phyloP scores from a whole-genome alignment of 208 protist species.

The Trypanosomatidae sp. region DNA sequence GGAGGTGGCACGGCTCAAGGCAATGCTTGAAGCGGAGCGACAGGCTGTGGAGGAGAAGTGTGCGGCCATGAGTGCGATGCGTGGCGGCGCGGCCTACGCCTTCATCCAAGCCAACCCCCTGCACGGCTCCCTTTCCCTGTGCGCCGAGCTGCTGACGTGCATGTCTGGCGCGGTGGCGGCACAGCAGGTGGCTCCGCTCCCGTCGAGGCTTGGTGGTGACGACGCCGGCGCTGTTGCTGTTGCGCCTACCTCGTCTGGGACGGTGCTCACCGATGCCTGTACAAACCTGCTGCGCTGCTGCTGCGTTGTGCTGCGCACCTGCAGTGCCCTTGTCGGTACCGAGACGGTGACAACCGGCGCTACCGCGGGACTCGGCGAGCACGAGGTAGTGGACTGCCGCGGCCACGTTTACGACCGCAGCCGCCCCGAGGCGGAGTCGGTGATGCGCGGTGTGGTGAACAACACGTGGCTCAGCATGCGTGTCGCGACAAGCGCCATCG shows the following conservation, averaged over 20 bases:
- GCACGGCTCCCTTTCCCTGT: constrained; percentile 73
- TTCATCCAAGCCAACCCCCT: constrained; percentile 59
- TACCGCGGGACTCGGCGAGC: neutral
- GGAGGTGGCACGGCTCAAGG: constrained; percentile 25
- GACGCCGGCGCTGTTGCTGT: no score
- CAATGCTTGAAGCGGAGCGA: constrained; percentile 21
- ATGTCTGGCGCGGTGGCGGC: constrained; percentile 4
- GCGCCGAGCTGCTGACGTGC: constrained; percentile 38
- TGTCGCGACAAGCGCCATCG: constrained; percentile 42
- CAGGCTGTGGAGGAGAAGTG: constrained; percentile 24
- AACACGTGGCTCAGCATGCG: constrained; percentile 91
- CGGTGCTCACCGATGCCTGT: constrained; percentile 21
- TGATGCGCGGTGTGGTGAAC: constrained; percentile 85
- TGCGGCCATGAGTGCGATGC: constrained; percentile 26
- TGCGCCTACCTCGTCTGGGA: neutral
- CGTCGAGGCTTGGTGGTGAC: no score
- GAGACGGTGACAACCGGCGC: constrained; percentile 20
- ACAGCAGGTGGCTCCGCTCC: no score
- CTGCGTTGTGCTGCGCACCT: constrained; percentile 45
- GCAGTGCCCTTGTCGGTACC: constrained; percentile 37
- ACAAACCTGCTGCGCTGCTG: constrained; percentile 48
- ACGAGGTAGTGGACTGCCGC: constrained; percentile 82
- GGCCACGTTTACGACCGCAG: constrained; percentile 81
- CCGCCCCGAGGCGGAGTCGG: constrained; percentile 38
- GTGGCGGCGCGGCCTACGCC: constrained; percentile 35